Evolutionary conservation across 352 stramenopile genomes (phyloP).

Genomic region (Pythium guiyangense): DNA sequence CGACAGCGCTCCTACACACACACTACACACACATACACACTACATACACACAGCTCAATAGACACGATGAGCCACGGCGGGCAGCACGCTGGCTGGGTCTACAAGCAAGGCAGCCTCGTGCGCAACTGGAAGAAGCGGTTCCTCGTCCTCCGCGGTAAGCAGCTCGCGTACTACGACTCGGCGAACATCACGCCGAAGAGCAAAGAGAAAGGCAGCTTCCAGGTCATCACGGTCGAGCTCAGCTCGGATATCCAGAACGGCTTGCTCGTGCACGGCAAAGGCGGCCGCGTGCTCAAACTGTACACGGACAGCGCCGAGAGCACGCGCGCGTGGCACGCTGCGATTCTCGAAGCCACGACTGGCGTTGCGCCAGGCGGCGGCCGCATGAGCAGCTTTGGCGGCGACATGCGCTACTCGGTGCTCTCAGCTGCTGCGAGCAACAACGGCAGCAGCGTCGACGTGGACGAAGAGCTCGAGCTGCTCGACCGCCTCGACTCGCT

Average conservation of each 20-base stretch:
- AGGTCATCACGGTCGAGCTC: conserved; percentile 83
- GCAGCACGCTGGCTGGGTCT: conserved; percentile 74
- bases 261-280: conserved; percentile 69
- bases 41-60: conserved; percentile 14
- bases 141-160: conserved; percentile 74
- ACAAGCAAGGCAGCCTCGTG: conserved; percentile 78
- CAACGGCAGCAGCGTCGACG: conserved; percentile 26
- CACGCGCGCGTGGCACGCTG: conserved; percentile 68
- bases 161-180: conserved; percentile 85
- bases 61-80: conserved; percentile 34
- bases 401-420: conserved; percentile 36
- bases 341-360: conserved; percentile 67
- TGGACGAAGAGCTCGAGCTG: conserved; percentile 52
- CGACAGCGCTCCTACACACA: too few species aligned
- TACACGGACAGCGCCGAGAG: conserved; percentile 77
- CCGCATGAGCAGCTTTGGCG: conserved; percentile 11
- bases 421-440: conserved; percentile 23
- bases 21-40: background rate
- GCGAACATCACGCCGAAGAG: conserved; percentile 43
- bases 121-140: conserved; percentile 87
- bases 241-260: conserved; percentile 82
- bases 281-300: conserved; percentile 80
- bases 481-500: conserved; percentile 53
- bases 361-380: conserved; percentile 6
- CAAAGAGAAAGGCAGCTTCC: conserved; percentile 77